Evolutionary conservation across 768 basidiomycete genomes (phyloP), one percentile per base, ranked within the genome.

Genomic region (Amanita thiersii): DNA sequence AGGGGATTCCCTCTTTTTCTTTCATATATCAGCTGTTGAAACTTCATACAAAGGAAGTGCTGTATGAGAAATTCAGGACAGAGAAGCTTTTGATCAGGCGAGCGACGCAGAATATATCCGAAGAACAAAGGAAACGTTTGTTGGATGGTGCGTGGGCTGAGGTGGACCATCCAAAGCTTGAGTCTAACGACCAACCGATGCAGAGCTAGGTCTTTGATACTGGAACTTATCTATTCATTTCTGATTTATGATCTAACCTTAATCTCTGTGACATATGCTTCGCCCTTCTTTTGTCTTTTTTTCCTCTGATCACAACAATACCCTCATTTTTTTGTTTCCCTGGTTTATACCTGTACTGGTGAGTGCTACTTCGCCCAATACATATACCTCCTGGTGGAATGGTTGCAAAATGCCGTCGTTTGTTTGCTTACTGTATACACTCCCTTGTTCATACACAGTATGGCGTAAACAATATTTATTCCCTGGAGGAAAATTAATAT

Each of bases 31-130:
- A 91, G 87, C 69, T 84, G 53, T 69, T 94, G 46, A 90, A 88
- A 64, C 75, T 68, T 33, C 79, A 78, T 44, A 93, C 91, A 23
- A 81, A 81, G 52, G 87, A 94, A 58, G 86, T 90, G 43, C 63
- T 93, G 61, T 97, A 97, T 59, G 93, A 97, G 68, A 82, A 81
- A 52, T 97, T 83, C 61, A 72, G 93, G 55, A 92, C 88, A 1
- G 89, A 91, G 66, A 90, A 90, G 62, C 74, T 92, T 43, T 76
- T 92, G 14, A 87, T 86, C 33, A 75, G 86, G 49, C 82, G 89
- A 48, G 88, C 85, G 15, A 90, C 88, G 15, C 72, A 74, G 51
- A 73, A 78, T 49, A 87, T 90, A 51, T 77, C 79, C 40, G 81
- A 86, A 39, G 81, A 79, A 49, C 76, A 87, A 54, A 68, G 79